Evolutionary conservation across 1,139 yeast genomes (phyloP).

Genomic region (Debaryomyces coudertii): DNA sequence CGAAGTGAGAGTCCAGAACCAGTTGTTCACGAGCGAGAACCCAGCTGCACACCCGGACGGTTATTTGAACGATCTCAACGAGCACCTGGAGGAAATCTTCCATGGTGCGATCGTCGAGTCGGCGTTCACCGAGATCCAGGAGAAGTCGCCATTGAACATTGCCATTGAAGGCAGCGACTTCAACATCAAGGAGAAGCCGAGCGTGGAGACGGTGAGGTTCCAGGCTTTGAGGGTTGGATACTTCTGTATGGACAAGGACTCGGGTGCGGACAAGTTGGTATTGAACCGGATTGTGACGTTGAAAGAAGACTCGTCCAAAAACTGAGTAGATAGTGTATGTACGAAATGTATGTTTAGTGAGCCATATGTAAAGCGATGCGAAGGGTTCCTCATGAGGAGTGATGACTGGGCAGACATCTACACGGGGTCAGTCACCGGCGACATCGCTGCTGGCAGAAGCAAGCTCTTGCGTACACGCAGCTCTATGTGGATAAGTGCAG

Average conservation of each 20-base stretch:
- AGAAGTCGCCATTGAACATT: constrained; percentile 77
- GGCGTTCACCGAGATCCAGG: constrained; percentile 68
- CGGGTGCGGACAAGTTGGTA: constrained; percentile 60
- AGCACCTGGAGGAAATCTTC: constrained; percentile 71
- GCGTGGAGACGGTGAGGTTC: constrained; percentile 89
- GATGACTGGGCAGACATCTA: not conserved
- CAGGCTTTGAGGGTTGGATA: constrained; percentile 98
- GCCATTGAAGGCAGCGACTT: constrained; percentile 68
- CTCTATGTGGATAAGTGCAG: too few relatives aligned
- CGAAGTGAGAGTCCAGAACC: constrained; percentile 87
- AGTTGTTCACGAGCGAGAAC: constrained; percentile 86
- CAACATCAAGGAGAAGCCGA: constrained; percentile 62
- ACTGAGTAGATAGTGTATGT: constrained; percentile 14
- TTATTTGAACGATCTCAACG: constrained; percentile 79
- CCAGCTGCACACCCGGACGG: constrained; percentile 91
- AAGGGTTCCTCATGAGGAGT: not conserved
- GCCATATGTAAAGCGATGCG: not conserved
- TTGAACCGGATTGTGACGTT: constrained; percentile 88
- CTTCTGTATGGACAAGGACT: constrained; percentile 87
- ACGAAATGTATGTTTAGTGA: not conserved
- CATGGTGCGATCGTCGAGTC: constrained; percentile 76
- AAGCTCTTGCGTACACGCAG: too few relatives aligned
- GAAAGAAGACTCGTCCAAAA: constrained; percentile 70
- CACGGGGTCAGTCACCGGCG: too few relatives aligned
- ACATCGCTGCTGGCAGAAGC: too few relatives aligned